Evolutionary conservation across 768 basidiomycete species (phyloP).

Genomic region (Terana coerulea): DNA sequence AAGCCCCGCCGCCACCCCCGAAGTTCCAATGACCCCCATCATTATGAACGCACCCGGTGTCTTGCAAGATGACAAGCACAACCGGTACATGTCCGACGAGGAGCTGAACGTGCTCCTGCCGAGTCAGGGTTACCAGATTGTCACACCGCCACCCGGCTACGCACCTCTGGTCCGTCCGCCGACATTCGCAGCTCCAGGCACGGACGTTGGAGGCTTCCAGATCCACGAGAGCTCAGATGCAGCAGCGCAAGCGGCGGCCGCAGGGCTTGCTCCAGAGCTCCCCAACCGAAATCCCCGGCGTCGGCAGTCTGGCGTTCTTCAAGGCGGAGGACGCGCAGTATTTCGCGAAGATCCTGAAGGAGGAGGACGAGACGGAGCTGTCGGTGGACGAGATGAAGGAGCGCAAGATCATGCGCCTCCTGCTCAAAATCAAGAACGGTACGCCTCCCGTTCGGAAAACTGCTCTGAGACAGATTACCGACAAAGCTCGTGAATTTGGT

Average conservation of each 20-base stretch:
- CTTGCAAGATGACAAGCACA: constrained; percentile 92
- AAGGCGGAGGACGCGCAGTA: constrained; percentile 98
- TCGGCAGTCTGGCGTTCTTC: constrained; percentile 96
- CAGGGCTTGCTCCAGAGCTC: constrained; percentile 87
- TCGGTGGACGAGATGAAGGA: constrained; percentile 99
- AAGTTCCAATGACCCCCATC: constrained; percentile 71
- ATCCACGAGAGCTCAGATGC: constrained; percentile 95
- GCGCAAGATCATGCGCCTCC: constrained; percentile 96
- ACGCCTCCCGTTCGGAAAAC: constrained; percentile 98
- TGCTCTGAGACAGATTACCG: constrained; percentile 95
- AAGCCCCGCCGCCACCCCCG: constrained; percentile 69
- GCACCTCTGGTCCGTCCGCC: constrained; percentile 64
- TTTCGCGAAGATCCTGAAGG: constrained; percentile 92
- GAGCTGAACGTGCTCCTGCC: constrained; percentile 93
- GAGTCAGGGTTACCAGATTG: constrained; percentile 79
- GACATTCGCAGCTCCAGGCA: constrained; percentile 47
- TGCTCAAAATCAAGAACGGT: constrained; percentile 99
- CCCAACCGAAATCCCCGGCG: constrained; percentile 98
- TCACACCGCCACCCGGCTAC: constrained; percentile 93
- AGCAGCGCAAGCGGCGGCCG: constrained; percentile 82
- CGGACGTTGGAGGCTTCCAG: constrained; percentile 82
- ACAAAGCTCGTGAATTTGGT: constrained; percentile 98
- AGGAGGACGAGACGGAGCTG: constrained; percentile 91
- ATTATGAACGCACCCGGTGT: constrained; percentile 85
- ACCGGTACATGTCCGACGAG: constrained; percentile 93